A percentile compares a stretch with the other conserved stretches of the same genome.
Conservation (phyloP, 345 rosid species). For the Ceriops zippeliana region DNA sequence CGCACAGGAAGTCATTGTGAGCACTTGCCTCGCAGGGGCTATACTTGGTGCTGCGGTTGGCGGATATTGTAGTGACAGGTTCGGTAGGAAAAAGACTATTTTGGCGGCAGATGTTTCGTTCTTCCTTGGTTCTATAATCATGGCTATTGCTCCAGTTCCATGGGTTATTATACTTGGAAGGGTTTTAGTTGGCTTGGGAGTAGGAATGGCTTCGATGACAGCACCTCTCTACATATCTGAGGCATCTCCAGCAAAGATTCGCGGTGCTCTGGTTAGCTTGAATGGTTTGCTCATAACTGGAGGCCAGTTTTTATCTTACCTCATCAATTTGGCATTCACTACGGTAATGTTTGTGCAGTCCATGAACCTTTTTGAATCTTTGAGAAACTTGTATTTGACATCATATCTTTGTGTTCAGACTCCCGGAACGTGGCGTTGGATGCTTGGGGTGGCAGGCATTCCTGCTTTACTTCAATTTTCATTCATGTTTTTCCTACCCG, state of each 20-base stretch:
- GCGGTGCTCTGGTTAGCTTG: constrained; percentile 85
- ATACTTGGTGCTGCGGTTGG: constrained; percentile 82
- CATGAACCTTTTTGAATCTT: not conserved
- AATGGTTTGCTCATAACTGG: constrained; percentile 82
- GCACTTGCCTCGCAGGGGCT: constrained; percentile 85
- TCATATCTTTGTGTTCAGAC: constrained; percentile 28
- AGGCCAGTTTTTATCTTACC: constrained; percentile 81
- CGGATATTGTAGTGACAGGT: constrained; percentile 70
- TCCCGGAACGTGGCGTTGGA: constrained; percentile 89
- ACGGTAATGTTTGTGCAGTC: constrained; percentile 26
- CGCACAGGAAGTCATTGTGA: constrained; percentile 61
- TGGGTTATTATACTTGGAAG: constrained; percentile 70
- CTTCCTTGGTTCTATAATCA: constrained; percentile 58
- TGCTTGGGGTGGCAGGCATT: constrained; percentile 75
- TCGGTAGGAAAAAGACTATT: constrained; percentile 61
- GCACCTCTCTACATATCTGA: constrained; percentile 89
- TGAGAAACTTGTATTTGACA: not conserved
- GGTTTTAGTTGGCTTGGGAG: constrained; percentile 77
- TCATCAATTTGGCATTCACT: constrained; percentile 76
- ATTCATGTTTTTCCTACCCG: constrained; percentile 66
- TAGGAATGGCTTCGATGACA: constrained; percentile 96
- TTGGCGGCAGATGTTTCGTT: constrained; percentile 58
- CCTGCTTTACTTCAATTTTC: constrained; percentile 66
- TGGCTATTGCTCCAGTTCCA: constrained; percentile 73
- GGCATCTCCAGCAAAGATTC: constrained; percentile 81